phyloP scores from a whole-genome alignment of 2,329 filamentous ascomycete genomes.

The Monosporascus sp. region DNA sequence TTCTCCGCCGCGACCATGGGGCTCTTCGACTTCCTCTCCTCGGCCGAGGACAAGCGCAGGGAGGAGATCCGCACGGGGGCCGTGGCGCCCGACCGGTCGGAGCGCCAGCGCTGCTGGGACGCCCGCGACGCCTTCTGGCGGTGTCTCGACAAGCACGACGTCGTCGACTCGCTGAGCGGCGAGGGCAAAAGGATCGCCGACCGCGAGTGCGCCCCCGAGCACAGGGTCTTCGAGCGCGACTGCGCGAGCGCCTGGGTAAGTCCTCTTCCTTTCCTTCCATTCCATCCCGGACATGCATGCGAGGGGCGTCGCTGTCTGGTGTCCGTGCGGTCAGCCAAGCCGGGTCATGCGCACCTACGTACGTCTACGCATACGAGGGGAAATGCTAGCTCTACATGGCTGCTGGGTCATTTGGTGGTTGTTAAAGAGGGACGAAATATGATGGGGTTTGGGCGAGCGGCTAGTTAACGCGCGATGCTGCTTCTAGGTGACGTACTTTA shows the following conservation, averaged over 20 bases:
- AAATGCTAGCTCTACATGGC: too few relatives aligned
- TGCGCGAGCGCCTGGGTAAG: constrained; percentile 89
- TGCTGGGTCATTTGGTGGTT: too few relatives aligned
- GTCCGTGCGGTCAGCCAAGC: too few relatives aligned
- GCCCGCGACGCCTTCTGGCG: constrained; percentile 81
- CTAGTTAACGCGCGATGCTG: too few relatives aligned
- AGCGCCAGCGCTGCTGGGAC: constrained; percentile 83
- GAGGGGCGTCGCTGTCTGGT: too few relatives aligned
- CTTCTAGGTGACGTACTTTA: constrained; percentile 86
- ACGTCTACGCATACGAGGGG: too few relatives aligned
- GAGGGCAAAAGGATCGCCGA: constrained; percentile 49
- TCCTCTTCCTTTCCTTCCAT: constrained; percentile 14
- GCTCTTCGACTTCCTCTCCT: constrained; percentile 39
- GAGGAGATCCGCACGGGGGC: constrained; percentile 50
- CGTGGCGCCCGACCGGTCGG: constrained; percentile 77
- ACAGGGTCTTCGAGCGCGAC: constrained; percentile 69
- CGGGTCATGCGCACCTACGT: too few relatives aligned
- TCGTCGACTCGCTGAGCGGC: constrained; percentile 65
- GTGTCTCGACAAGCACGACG: constrained; percentile 76
- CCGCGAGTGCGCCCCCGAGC: constrained; percentile 53
- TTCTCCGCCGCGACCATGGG: constrained; percentile 34
- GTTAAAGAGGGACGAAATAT: too few relatives aligned
- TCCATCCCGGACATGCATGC: too few relatives aligned
- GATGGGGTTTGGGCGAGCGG: too few relatives aligned
- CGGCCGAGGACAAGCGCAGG: constrained; percentile 41